Base-by-base conservation (phyloP, 345 rosid genomes). In the Tarenaya hassleriana region DNA sequence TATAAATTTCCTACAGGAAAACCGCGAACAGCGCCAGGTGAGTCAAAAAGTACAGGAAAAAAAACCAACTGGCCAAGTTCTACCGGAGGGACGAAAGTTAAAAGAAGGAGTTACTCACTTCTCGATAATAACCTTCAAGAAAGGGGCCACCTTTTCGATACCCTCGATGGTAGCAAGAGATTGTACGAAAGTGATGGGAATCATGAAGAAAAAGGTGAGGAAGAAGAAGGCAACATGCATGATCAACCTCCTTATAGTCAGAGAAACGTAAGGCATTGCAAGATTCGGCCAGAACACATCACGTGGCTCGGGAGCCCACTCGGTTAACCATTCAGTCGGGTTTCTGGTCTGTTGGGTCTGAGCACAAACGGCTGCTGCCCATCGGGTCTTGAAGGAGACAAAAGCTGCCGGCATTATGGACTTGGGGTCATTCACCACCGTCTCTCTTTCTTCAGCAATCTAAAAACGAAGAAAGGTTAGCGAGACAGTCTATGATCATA, bases 291-390 rank as follows among this genome's bases (percentile, higher is more conserved):
- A 92, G 49, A 71, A 92, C 4, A 92, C 78, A 67, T 92, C 98
- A 1, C 94, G 86, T 4, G 98, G 98, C 73, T 92, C 98, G 0
- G 95, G 72, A 10, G 98, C 96, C 98, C 98, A 92, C 21, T 87
- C 88, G 13, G 98, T 84, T 59, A 92, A 63, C 96, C 98, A 92
- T 31, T 69, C 56, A 20, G 96, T 88, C 3, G 98, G 98, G 59
- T 92, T 77, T 64, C 86, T 69, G 9, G 84, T 70, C 66, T 92
- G 98, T 65, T 80, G 84, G 15, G 98, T 92, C 71, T 88, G 98
- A 55, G 96, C 95, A 67, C 95, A 83, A 39, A 92, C 96, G 49
- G 96, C 98, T 7, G 98, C 90, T 61, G 83, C 95, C 98, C 98
- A 92, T 61, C 95, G 80, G 31, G 86, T 77, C 71, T 81, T 88